Percentiles rank a stretch among this genome's conserved stretches.
phyloP scores from a whole-genome alignment of 768 basidiomycete genomes.

The Russula olivacea region DNA sequence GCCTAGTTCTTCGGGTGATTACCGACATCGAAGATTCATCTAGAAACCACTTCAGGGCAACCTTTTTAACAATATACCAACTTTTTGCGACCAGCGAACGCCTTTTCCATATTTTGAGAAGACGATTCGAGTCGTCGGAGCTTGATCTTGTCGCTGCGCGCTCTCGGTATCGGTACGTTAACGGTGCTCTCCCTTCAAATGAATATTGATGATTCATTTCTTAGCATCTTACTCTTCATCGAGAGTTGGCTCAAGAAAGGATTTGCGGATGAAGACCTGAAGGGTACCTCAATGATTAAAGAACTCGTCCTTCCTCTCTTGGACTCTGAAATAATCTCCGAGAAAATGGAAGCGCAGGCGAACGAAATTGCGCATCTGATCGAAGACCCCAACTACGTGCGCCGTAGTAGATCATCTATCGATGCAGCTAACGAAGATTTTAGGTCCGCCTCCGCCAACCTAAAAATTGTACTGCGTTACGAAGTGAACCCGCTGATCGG shows the following conservation, averaged over 20 bases:
- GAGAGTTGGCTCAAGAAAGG: conserved; percentile 18
- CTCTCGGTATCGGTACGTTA: conserved; percentile 6
- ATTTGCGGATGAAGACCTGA: conserved; percentile 12
- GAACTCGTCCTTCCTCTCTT: neutral
- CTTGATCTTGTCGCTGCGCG: neutral
- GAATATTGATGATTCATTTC: no score
- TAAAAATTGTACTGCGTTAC: neutral
- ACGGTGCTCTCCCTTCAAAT: no score
- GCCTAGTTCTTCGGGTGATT: conserved; percentile 3
- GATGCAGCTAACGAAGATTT: neutral
- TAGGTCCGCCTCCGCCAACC: conserved; percentile 11
- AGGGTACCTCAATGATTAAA: conserved; percentile 1
- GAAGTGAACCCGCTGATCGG: neutral
- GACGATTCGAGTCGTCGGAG: neutral
- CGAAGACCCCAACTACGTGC: conserved; percentile 1
- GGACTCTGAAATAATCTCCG: no score
- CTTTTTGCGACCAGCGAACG: conserved; percentile 7
- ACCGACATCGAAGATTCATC: neutral
- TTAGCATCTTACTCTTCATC: conserved; percentile 16
- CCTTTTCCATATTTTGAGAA: conserved; percentile 9
- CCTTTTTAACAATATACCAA: conserved; percentile 13
- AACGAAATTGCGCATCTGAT: neutral
- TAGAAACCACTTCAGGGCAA: neutral
- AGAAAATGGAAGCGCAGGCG: neutral
- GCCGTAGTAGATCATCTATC: neutral